Evolutionary conservation across 192 early-diverging fungal genomes (phyloP).

Genomic region (Lobosporangium transversale): DNA sequence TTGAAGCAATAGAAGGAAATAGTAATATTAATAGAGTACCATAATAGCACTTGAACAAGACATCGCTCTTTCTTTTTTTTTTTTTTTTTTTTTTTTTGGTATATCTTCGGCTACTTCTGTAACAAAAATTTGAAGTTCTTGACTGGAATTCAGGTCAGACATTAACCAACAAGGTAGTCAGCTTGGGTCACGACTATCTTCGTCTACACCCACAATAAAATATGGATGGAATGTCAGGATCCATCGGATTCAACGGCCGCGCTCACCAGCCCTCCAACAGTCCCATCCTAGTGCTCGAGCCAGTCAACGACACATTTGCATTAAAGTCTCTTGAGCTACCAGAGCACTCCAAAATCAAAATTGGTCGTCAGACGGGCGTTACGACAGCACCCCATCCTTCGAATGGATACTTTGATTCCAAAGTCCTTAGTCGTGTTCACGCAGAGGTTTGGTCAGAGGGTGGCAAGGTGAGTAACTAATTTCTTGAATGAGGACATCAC

Average conservation of each 20-base stretch:
- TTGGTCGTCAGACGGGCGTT: conserved; percentile 75
- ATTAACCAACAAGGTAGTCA: too few relatives aligned
- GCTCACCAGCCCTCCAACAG: conserved; percentile 22
- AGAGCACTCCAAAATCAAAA: conserved; percentile 61
- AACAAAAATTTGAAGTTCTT: neutral
- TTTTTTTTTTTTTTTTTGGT: neutral
- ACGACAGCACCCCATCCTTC: conserved; percentile 67
- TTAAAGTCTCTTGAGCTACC: conserved; percentile 65
- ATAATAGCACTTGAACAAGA: too few relatives aligned
- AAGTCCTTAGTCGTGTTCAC: conserved; percentile 80
- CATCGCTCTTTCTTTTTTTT: neutral
- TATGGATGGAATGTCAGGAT: conserved; percentile 22
- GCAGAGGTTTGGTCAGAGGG: conserved; percentile 76
- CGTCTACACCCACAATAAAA: too few relatives aligned
- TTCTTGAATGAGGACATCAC: too few relatives aligned
- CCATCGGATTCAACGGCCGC: conserved; percentile 20
- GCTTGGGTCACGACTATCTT: too few relatives aligned
- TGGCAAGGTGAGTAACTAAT: conserved; percentile 67
- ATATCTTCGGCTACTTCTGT: too few relatives aligned
- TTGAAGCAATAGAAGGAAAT: too few relatives aligned
- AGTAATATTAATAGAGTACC: too few relatives aligned
- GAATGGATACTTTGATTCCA: conserved; percentile 88
- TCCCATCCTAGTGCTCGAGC: conserved; percentile 55
- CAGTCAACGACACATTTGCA: conserved; percentile 59
- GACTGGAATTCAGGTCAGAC: too few relatives aligned